Conservation (phyloP, 192 early-diverging fungal genomes). For the Podila horticola region DNA sequence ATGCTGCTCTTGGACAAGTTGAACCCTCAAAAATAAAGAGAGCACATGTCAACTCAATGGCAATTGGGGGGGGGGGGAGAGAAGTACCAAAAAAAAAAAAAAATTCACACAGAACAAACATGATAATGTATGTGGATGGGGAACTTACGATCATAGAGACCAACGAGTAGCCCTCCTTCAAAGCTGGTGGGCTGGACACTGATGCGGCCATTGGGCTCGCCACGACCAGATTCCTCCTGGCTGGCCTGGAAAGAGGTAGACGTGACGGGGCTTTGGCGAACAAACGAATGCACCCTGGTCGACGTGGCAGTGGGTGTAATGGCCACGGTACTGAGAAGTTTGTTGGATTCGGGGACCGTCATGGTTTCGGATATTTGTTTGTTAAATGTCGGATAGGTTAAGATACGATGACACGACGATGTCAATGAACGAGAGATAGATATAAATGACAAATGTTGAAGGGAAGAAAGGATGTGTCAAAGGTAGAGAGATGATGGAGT, state of each 20-base stretch:
- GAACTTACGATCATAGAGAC: constrained; percentile 51
- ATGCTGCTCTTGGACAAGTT: background rate
- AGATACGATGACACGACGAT: background rate
- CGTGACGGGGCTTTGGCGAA: constrained; percentile 24
- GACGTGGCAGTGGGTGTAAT: constrained; percentile 14
- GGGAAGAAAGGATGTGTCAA: background rate
- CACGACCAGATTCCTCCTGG: constrained; percentile 25
- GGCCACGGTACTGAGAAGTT: constrained; percentile 9
- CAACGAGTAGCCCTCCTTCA: constrained; percentile 44
- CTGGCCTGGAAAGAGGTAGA: constrained; percentile 28
- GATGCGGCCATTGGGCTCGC: constrained; percentile 39
- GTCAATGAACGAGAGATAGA: background rate
- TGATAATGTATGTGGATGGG: background rate
- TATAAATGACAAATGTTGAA: background rate
- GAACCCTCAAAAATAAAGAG: background rate
- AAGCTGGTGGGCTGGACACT: constrained; percentile 45
- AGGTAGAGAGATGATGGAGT: background rate
- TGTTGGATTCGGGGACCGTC: constrained; percentile 36
- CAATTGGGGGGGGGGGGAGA: background rate
- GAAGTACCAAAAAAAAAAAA: background rate
- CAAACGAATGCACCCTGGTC: constrained; percentile 37
- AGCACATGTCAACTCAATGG: too few species aligned
- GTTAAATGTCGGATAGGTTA: background rate
- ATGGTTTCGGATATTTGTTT: constrained; percentile 5
- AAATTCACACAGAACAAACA: too few species aligned